Conservation (phyloP, 495 filamentous ascomycete species). For the Amniculicola lignicola region DNA sequence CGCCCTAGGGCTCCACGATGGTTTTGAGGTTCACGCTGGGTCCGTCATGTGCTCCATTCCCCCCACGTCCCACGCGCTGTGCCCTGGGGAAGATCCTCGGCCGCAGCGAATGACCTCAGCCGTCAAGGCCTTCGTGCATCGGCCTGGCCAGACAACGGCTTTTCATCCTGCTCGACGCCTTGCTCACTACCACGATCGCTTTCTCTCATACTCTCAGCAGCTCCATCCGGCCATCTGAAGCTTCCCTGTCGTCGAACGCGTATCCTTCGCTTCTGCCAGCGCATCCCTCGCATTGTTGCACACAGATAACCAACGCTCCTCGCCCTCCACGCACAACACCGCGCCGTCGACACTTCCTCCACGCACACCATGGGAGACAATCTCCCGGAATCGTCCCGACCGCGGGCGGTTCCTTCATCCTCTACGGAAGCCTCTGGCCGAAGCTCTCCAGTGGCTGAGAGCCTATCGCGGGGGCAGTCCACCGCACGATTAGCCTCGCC, state of each 20-base stretch:
- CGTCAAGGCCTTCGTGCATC: background rate
- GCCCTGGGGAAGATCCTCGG: background rate
- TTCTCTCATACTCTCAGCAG: no score
- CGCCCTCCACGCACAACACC: background rate
- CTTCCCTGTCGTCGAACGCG: no score
- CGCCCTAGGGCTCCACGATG: background rate
- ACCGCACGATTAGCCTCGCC: conserved; percentile 38
- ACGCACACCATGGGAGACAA: conserved; percentile 22
- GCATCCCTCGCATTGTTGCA: conserved; percentile 6
- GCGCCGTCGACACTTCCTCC: background rate
- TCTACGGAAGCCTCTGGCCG: conserved; percentile 21
- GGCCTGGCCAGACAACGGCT: no score
- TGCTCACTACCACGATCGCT: no score
- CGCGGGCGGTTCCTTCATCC: conserved; percentile 22
- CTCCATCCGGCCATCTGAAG: no score
- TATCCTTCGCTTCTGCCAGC: background rate
- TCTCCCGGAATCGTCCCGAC: conserved; percentile 17
- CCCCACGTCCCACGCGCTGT: conserved; percentile 14
- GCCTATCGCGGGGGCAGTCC: conserved; percentile 31
- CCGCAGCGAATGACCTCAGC: conserved; percentile 22
- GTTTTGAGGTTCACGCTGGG: conserved; percentile 16
- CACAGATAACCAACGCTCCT: conserved; percentile 19
- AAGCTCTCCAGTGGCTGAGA: conserved; percentile 15
- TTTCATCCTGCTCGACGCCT: no score
- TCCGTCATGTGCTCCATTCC: conserved; percentile 9